phyloP scores from a whole-genome alignment of 2,329 filamentous ascomycete genomes.

The Beauveria australis region DNA sequence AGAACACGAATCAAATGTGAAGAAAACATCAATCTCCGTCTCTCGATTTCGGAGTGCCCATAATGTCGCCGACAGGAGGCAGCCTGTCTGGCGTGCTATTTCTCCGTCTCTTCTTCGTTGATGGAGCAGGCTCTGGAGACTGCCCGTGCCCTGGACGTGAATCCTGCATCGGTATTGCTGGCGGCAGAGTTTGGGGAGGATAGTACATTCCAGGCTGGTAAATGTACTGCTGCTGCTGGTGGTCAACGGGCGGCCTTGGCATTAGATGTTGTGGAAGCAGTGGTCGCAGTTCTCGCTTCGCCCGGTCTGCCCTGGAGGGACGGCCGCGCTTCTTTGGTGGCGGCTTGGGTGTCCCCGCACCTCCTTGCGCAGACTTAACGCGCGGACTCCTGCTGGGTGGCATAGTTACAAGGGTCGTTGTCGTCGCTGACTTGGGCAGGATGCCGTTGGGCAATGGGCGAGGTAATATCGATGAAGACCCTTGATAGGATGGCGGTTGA shows the following conservation, averaged over 20 bases:
- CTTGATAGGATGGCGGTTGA: neutral
- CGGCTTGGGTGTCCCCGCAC: conserved; percentile 2
- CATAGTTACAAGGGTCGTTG: neutral
- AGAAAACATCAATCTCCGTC: neutral
- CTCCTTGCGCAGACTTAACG: neutral
- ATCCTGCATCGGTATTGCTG: neutral
- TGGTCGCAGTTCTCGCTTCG: conserved; percentile 22
- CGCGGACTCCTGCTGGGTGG: neutral
- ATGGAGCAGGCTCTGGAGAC: neutral
- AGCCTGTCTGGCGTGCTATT: neutral
- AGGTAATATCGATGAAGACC: neutral
- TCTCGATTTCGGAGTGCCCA: neutral
- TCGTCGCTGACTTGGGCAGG: neutral
- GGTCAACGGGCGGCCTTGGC: conserved; percentile 19
- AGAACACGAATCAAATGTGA: neutral
- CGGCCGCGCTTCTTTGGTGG: conserved; percentile 36
- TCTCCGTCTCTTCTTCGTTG: neutral
- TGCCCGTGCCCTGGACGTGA: neutral
- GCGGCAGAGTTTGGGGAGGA: neutral
- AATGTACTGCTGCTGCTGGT: neutral
- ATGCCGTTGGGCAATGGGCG: conserved; percentile 9
- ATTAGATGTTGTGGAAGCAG: conserved; percentile 26
- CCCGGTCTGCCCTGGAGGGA: conserved; percentile 37
- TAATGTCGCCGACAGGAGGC: conserved; percentile 1
- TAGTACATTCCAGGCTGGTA: neutral